Evolutionary conservation across 495 filamentous ascomycete species (phyloP).

Genomic region (Neurospora sp.): DNA sequence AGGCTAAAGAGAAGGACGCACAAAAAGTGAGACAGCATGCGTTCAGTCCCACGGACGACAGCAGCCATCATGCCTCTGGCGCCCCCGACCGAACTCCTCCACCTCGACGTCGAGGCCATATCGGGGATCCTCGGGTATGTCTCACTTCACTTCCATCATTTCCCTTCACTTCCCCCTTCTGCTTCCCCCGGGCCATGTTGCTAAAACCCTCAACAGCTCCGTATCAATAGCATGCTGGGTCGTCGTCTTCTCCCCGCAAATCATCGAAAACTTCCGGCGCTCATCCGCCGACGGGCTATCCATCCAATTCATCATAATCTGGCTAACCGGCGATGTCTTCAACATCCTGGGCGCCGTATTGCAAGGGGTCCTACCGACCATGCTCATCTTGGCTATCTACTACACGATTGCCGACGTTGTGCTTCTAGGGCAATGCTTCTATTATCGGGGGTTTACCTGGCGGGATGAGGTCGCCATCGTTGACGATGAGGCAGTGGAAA

Average conservation of each 20-base stretch:
- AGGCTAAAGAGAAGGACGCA: neutral
- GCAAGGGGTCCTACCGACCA: conserved; percentile 92
- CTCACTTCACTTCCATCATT: neutral
- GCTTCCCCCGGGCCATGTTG: too few species aligned
- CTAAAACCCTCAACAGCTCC: conserved; percentile 41
- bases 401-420: conserved; percentile 92
- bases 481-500: too few species aligned
- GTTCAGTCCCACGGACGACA: neutral
- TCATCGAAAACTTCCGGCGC: conserved; percentile 87
- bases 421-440: conserved; percentile 80
- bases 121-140: conserved; percentile 79
- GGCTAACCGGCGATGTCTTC: conserved; percentile 91
- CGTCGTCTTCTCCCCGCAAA: conserved; percentile 94
- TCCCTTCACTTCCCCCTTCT: neutral
- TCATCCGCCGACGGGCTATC: conserved; percentile 82
- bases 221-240: conserved; percentile 98
- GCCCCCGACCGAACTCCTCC: conserved; percentile 52
- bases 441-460: conserved; percentile 77
- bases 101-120: conserved; percentile 75
- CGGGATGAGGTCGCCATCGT: conserved; percentile 29
- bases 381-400: conserved; percentile 90
- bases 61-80: conserved; percentile 42
- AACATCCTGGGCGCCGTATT: conserved; percentile 87
- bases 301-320: conserved; percentile 79
- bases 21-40: neutral